These are phyloP conservation scores for Zostera marina DNA, from an alignment of 116 monocot species.

Conservation along the genomic window DNA sequence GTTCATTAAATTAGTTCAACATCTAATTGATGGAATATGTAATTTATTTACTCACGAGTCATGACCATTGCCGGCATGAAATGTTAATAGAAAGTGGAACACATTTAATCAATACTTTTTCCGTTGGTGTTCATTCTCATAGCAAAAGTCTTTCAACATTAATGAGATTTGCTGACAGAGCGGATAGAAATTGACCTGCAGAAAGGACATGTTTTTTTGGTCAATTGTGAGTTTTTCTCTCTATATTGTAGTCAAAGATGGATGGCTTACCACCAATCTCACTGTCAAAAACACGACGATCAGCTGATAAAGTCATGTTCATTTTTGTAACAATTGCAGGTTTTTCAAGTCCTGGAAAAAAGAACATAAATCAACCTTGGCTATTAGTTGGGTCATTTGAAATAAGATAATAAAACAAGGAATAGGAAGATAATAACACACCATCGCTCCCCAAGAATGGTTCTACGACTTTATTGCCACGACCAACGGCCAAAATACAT, in stretches of 20 bases:
- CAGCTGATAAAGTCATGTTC: conserved; percentile 79
- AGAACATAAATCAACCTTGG: not conserved
- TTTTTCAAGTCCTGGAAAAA: conserved; percentile 54
- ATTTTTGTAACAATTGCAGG: conserved; percentile 73
- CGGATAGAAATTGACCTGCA: conserved; percentile 61
- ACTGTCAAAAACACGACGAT: conserved; percentile 71
- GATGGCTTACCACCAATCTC: conserved; percentile 45
- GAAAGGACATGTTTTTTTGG: not conserved
- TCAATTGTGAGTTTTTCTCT: too few relatives aligned
- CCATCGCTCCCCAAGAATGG: conserved; percentile 48
- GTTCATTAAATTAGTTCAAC: not conserved
- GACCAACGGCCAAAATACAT: conserved; percentile 89
- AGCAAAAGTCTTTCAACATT: conserved; percentile 54
- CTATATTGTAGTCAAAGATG: not conserved
- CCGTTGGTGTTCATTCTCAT: conserved; percentile 12
- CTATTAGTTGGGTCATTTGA: not conserved
- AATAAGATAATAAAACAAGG: not conserved
- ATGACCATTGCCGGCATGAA: not conserved
- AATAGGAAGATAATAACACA: conserved; percentile 12
- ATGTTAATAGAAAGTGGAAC: not conserved
- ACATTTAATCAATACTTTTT: too few relatives aligned
- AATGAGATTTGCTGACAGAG: conserved; percentile 33
- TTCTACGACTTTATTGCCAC: conserved; percentile 66
- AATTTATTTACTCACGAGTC: not conserved
- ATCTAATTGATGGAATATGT: not conserved